These are phyloP conservation scores for Perkinsus olseni DNA, from an alignment of 169 alveolate genomes.

Conservation along the genomic window DNA sequence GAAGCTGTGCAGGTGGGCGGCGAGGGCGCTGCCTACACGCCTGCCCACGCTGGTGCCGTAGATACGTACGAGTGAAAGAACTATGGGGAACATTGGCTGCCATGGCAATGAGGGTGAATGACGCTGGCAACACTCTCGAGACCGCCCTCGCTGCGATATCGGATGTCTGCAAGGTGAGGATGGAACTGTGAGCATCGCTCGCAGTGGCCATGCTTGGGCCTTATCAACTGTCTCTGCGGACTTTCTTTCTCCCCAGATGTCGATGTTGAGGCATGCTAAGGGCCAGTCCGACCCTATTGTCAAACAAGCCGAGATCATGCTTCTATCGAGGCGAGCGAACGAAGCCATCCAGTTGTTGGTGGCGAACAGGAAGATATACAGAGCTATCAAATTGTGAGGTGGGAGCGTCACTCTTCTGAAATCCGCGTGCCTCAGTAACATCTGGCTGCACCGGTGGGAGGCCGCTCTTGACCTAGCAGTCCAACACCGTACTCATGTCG, in stretches of 20 bases:
- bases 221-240: no score
- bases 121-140: constrained; percentile 51
- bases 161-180: constrained; percentile 65
- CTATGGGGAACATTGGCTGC: constrained; percentile 75
- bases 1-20: constrained; percentile 52
- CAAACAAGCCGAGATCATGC: not conserved
- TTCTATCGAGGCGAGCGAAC: not conserved
- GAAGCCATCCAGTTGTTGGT: not conserved
- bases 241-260: not conserved
- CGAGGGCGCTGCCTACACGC: not conserved
- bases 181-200: no score
- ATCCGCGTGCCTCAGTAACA: not conserved
- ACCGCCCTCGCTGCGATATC: constrained; percentile 75
- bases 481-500: constrained; percentile 58
- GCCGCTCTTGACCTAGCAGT: constrained; percentile 71
- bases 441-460: constrained; percentile 16
- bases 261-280: not conserved
- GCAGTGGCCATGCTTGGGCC: no score
- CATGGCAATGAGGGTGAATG: constrained; percentile 53
- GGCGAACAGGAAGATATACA: not conserved
- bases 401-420: not conserved
- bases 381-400: constrained; percentile 4
- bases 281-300: not conserved
- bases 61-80: constrained; percentile 54
- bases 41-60: not conserved